Conservation (phyloP, 1,139 yeast genomes). For the Geotrichum siamense region DNA sequence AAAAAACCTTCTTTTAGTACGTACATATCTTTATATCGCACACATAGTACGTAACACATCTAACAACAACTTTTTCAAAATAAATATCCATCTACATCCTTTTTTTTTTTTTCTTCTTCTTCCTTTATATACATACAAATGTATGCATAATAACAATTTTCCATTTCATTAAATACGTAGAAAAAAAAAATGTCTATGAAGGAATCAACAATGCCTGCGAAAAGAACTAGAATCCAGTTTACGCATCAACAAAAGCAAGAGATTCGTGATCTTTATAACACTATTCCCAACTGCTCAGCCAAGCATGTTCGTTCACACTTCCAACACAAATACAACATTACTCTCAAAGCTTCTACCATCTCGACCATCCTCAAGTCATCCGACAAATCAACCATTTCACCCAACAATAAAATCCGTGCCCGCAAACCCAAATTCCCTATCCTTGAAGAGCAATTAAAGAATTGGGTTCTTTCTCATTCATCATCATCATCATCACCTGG, state of each 20-base stretch:
- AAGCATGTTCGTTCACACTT: conserved; percentile 11
- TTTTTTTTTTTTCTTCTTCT: no score
- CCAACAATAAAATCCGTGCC: conserved; percentile 11
- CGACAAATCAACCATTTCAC: conserved; percentile 10
- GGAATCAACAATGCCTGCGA: neutral
- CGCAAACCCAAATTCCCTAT: conserved; percentile 12
- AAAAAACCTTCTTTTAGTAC: no score
- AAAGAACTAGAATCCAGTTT: conserved; percentile 11
- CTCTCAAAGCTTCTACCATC: conserved; percentile 8
- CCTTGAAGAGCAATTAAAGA: conserved; percentile 5
- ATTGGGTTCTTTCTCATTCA: conserved; percentile 6
- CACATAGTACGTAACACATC: no score
- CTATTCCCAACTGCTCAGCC: conserved; percentile 10
- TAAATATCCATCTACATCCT: no score
- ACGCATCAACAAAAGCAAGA: conserved; percentile 14
- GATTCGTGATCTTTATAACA: conserved; percentile 10
- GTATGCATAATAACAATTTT: no score
- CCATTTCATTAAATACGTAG: no score
- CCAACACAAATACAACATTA: conserved; percentile 8
- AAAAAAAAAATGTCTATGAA: no score
- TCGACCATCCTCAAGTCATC: conserved; percentile 11
- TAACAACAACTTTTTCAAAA: no score
- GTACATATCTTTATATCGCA: no score
- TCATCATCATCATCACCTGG: neutral
- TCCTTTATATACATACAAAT: no score